Evolutionary conservation across 1,284 basidiomycete genomes (phyloP).

Genomic region (Ustilago sp.): DNA sequence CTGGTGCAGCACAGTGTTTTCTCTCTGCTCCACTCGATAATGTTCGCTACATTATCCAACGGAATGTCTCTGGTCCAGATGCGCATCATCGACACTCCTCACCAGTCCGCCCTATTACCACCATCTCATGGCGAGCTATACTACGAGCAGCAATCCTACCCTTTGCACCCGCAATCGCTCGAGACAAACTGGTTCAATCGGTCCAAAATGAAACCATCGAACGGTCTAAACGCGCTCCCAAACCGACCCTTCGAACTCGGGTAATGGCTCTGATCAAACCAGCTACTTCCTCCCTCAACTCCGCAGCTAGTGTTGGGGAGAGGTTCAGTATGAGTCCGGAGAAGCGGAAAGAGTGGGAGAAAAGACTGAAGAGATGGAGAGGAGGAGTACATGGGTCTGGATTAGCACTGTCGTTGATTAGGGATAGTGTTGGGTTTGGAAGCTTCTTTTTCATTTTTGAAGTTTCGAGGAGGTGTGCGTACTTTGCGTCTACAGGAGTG

Average conservation of each 20-base stretch:
- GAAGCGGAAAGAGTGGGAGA: constrained; percentile 63
- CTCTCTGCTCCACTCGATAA: constrained; percentile 71
- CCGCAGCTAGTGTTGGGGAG: constrained; percentile 16
- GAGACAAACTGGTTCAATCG: constrained; percentile 49
- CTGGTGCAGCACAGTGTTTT: constrained; percentile 70
- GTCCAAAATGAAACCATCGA: constrained; percentile 51
- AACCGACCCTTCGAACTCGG: constrained; percentile 24
- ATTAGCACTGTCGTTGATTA: constrained; percentile 65
- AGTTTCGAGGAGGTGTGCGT: constrained; percentile 64
- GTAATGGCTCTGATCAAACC: constrained; percentile 31
- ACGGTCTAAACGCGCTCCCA: constrained; percentile 31
- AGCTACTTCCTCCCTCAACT: constrained; percentile 22
- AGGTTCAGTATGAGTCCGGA: constrained; percentile 39
- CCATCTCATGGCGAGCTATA: constrained; percentile 64
- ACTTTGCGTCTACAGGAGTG: constrained; percentile 60
- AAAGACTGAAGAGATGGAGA: constrained; percentile 53
- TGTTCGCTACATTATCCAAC: constrained; percentile 69
- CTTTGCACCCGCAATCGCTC: constrained; percentile 56
- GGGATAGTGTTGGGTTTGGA: constrained; percentile 69
- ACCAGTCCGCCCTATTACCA: constrained; percentile 8
- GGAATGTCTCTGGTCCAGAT: constrained; percentile 29
- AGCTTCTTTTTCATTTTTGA: constrained; percentile 71
- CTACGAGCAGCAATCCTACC: constrained; percentile 65
- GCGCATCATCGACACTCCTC: constrained; percentile 9
- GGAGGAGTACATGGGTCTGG: constrained; percentile 66